Base-by-base conservation (phyloP, 192 early-diverging fungal genomes). In the Rhizophagus clarus region DNA sequence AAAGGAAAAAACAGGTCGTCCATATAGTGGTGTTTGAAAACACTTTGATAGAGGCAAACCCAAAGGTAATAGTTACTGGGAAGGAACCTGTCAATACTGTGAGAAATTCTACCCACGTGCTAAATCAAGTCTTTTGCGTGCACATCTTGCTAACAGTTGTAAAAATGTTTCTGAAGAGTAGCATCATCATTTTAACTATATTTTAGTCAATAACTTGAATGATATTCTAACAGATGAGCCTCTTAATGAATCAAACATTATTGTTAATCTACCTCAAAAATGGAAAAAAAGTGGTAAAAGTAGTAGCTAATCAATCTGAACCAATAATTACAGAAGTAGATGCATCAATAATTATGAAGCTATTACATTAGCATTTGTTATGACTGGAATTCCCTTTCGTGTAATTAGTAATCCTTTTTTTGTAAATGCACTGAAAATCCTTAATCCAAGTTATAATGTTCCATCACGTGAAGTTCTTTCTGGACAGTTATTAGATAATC, bases 311-410 rank as follows among this genome's bases (percentile, higher is more conserved):
- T 11, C 29, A 66, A 66, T 12, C 28, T 28, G 64, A 45, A n/a
- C n/a, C n/a, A n/a, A n/a, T n/a, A n/a, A n/a, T n/a, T n/a, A n/a
- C n/a, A n/a, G n/a, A n/a, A 12, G 5, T 45, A 1, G 11, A 29
- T 64, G n/a, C 2, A 64, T 64, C 14, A 64, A 1, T 64, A 6
- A 64, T 64, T 64, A 64, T 64, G 11, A 64, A 64, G 63, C 28
- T 28, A 64, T 64, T 64, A 4, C 11, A 64, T 31, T 64, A 42
- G 67, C 32, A 34, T 69, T 69, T 69, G 7, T 69, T 69, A 69
- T 37, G 20, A 22, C 8, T 0, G 0, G 42, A 66, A 31, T 66
- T 34, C 15, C 34, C 3, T 70, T 70, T 42, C 4, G 4, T 42
- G 24, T 40, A n/a, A 56, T 56, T 1, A 56, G 9, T 0, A 56